These are phyloP conservation scores for Kwoniella dendrophila DNA, from an alignment of 768 basidiomycete species.

Conservation along the genomic window DNA sequence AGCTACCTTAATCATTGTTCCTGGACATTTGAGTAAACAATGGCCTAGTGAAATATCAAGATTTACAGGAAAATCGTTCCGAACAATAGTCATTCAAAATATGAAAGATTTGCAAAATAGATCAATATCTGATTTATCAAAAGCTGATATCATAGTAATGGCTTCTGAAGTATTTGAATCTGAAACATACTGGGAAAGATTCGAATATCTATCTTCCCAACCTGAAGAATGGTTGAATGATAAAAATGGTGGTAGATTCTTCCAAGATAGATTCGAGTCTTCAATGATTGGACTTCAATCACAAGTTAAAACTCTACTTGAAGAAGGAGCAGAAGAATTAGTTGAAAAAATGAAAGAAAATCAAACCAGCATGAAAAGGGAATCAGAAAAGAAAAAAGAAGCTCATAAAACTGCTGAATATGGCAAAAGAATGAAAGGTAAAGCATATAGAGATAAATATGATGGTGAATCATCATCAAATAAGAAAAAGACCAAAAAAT, in stretches of 20 bases:
- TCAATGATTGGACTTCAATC: conserved; percentile 63
- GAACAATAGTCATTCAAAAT: conserved; percentile 68
- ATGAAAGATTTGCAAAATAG: conserved; percentile 70
- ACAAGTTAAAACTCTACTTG: conserved; percentile 71
- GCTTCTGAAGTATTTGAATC: conserved; percentile 86
- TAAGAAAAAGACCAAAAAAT: conserved; percentile 38
- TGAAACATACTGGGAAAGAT: conserved; percentile 60
- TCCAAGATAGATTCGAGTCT: conserved; percentile 76
- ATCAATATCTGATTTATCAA: conserved; percentile 71
- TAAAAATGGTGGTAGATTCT: conserved; percentile 74
- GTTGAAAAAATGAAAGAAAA: conserved; percentile 68
- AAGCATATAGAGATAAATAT: conserved; percentile 44
- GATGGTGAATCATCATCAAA: conserved; percentile 25
- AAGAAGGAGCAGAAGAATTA: conserved; percentile 67
- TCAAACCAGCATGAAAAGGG: conserved; percentile 60
- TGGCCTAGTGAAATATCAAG: conserved; percentile 85
- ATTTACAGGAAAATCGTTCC: conserved; percentile 69
- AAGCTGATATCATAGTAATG: conserved; percentile 83
- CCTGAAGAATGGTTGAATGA: conserved; percentile 57
- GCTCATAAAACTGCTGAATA: conserved; percentile 47
- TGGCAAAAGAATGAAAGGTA: conserved; percentile 48
- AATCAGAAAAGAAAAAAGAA: conserved; percentile 57
- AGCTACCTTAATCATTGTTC: conserved; percentile 81
- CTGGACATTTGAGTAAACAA: conserved; percentile 84
- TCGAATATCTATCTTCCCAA: conserved; percentile 46